phyloP scores from a whole-genome alignment of 1,284 basidiomycete species.

The Macrocybe sp. region DNA sequence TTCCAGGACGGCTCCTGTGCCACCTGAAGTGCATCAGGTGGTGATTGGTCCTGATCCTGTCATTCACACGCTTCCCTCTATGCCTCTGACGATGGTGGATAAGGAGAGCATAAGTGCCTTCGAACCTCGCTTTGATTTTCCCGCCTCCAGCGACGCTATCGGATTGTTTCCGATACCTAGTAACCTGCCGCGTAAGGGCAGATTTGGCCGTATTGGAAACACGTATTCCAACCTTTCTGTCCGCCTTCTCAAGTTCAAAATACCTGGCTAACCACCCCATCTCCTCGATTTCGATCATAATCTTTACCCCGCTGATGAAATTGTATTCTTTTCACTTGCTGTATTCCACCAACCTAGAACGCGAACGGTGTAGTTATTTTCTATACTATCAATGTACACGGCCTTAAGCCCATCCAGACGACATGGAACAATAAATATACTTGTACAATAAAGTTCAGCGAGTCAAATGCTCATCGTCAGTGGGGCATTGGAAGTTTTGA shows the following conservation, averaged over 20 bases:
- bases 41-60: neutral
- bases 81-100: slow-evolving; percentile 13
- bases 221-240: slow-evolving; percentile 11
- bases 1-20: too few species aligned
- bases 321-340: too few species aligned
- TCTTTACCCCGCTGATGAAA: neutral
- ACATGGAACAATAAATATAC: neutral
- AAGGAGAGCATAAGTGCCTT: slow-evolving; percentile 13
- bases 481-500: slow-evolving; percentile 16
- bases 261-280: neutral
- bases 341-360: too few species aligned
- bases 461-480: slow-evolving; percentile 1
- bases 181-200: neutral
- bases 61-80: slow-evolving; percentile 13
- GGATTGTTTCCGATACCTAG: slow-evolving; percentile 22
- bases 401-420: neutral
- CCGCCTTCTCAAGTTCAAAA: neutral
- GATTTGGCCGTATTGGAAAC: slow-evolving; percentile 1
- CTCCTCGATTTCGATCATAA: neutral
- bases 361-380: too few species aligned
- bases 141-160: slow-evolving; percentile 21
- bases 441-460: neutral
- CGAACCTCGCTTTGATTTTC: slow-evolving; percentile 15
- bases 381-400: too few species aligned
- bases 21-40: too few species aligned